These are phyloP conservation scores for Xerophyta viscosa DNA, from an alignment of 106 monocot genomes.

Conservation along the genomic window DNA sequence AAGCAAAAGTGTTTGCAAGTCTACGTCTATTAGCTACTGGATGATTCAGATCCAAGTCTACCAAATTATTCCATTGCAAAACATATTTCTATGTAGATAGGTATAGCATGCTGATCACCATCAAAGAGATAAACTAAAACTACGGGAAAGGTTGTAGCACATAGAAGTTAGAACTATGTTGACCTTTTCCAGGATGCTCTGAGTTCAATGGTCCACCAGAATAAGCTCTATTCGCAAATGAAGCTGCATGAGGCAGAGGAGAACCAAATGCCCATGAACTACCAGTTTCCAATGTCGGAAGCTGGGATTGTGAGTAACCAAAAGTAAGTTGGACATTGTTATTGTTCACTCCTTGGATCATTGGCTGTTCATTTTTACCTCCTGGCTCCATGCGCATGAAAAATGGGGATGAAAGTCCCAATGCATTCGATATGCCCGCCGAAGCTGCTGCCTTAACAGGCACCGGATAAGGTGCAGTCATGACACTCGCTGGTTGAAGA, in stretches of 20 bases:
- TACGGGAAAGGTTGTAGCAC: too few relatives aligned
- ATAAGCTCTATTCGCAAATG: conserved; percentile 15
- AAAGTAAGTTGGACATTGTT: conserved; percentile 49
- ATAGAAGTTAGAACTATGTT: too few relatives aligned
- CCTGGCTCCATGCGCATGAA: conserved; percentile 45
- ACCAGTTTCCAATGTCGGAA: conserved; percentile 76
- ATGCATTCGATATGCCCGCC: too few relatives aligned
- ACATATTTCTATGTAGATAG: too few relatives aligned
- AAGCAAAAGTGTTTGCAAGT: too few relatives aligned
- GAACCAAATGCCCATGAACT: conserved; percentile 66
- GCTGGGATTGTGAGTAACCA: conserved; percentile 68
- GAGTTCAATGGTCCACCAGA: conserved; percentile 13
- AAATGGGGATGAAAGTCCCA: conserved; percentile 22
- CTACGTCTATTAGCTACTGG: too few relatives aligned
- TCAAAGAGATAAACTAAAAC: too few relatives aligned
- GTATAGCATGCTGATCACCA: too few relatives aligned
- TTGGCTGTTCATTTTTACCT: conserved; percentile 16
- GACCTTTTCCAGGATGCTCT: conserved; percentile 24
- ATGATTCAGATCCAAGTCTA: too few relatives aligned
- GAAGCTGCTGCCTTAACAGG: conserved; percentile 19
- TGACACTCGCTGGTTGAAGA: conserved; percentile 33
- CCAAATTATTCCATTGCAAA: too few relatives aligned
- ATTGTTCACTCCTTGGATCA: conserved; percentile 16
- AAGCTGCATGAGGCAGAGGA: conserved; percentile 21
- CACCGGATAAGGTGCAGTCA: conserved; percentile 28